Evolutionary conservation across 225 moss, liverwort and hornwort species (phyloP), one percentile per base, ranked within the genome.

Genomic region (Straminergon stramineum): DNA sequence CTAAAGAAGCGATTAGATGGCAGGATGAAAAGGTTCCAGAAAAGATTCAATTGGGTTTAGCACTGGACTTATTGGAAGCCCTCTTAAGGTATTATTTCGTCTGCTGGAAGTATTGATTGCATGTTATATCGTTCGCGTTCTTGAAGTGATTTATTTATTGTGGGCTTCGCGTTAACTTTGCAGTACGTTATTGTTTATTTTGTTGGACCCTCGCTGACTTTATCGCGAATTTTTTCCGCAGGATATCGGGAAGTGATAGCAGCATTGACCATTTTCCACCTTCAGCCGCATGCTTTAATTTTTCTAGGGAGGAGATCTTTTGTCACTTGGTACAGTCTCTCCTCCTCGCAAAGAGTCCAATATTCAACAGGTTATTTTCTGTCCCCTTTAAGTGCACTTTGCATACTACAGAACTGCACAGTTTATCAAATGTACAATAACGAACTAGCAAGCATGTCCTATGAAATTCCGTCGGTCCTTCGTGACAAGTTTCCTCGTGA

Each of bases 1-100:
- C 99, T 23, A 97, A 96, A 90, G 97, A 99, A 81, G 99, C 97
- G 48, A 99, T 99, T 62, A 95, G 96, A 87, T 99, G 99, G 99
- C 96, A 97, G 85, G 99, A 99, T 92, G 96, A 97, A 87, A 97
- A 95, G 91, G 96, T 99, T 85, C 99, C 97, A 64, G 96, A 96
- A 79, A 99, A 97, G 84, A 89, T 99, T 82, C 99, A 97, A 90
- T 91, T 99, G 89, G 99, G 97, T 78, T 88, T 99, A 88, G 96
- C 97, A 62, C 90, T 99, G 61, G 99, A 99, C 84, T 93, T 99
- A 92, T 87, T 99, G 93, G 99, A 99, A 94, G 96, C 96, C 75
- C 92, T 99, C 79, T 91, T 97, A 81, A 99, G 99, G 96, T 98
- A 93, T 56, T 81, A 19, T 82, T 84, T 17, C 17, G 17, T 80